Percentiles rank a stretch among this genome's conserved stretches.
These are phyloP conservation scores for Crithidia expoeki DNA, from an alignment of 208 protist genomes.

Conservation along the genomic window DNA sequence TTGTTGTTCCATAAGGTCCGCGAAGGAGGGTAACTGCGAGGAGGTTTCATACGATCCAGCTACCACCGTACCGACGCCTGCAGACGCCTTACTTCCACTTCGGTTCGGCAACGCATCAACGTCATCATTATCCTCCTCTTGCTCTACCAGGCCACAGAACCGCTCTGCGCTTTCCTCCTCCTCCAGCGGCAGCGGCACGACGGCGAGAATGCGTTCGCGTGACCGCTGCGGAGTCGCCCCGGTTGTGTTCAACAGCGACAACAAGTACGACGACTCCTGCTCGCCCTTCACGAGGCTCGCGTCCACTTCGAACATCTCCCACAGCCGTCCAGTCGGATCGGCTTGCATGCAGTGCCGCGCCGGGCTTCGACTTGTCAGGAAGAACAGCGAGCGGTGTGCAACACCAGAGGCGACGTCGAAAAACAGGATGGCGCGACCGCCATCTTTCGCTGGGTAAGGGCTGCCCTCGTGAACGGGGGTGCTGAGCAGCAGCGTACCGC, in stretches of 20 bases:
- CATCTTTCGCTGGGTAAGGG: constrained; percentile 36
- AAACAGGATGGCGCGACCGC: constrained; percentile 48
- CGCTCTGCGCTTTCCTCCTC: constrained; percentile 19
- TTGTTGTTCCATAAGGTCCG: constrained; percentile 19
- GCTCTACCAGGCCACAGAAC: constrained; percentile 6
- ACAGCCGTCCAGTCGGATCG: constrained; percentile 43
- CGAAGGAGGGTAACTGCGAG: constrained; percentile 22
- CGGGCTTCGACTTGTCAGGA: constrained; percentile 41
- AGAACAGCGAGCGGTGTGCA: constrained; percentile 40
- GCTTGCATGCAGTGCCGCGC: constrained; percentile 43
- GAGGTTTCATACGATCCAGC: neutral
- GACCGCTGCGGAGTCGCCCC: constrained; percentile 19
- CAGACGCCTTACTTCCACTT: neutral
- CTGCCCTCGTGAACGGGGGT: constrained; percentile 29
- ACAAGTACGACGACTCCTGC: constrained; percentile 29
- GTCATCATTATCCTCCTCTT: neutral
- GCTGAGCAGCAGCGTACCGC: constrained; percentile 33
- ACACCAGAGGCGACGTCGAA: constrained; percentile 46
- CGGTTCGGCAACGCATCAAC: neutral
- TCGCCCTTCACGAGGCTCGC: constrained; percentile 31
- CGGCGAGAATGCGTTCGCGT: constrained; percentile 30
- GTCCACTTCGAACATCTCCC: constrained; percentile 56
- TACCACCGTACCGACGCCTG: neutral
- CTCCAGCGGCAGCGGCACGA: constrained; percentile 31
- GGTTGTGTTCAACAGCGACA: constrained; percentile 28